Base-by-base conservation (phyloP, 176 grass and related monocot species). In the Aegilops longissima region DNA sequence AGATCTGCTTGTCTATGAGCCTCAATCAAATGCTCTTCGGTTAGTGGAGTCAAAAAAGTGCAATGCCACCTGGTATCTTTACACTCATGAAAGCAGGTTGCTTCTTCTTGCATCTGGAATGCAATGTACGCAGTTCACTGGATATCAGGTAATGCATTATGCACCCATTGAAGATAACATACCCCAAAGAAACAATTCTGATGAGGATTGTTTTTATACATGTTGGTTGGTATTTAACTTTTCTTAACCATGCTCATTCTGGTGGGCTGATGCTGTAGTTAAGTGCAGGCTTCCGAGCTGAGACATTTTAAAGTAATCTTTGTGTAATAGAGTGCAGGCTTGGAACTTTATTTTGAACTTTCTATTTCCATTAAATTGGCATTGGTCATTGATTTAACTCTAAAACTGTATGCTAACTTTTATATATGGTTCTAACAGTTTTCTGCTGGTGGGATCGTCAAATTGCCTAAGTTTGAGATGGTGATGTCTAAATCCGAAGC, bases 401-500 rank as follows among this genome's bases (percentile, higher is more conserved):
- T 24, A 72, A 86, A 17, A 79, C 27, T 82, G 18, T 40, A 25
- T 66, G 35, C 66, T 85, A 67, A 90, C 59, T 65, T 54, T 24
- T 24, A 18, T 2, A 9, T 31, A 47, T 61, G 24, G 87, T 51
- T 77, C 44, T 76, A 44, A 88, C 63, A 98, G 97, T 98, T 98
- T 84, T 98, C 97, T 81, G 87, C 86, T 72, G 93, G 92, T 77
- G 97, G 97, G 42, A 96, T 91, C 69, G 88, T 98, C 80, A 93
- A 91, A 66, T 82, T 98, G 78, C 97, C 94, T 0, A 98, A 93
- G 83, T 98, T 98, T 86, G 97, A 98, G 90, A 98, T 98, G 96
- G 51, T 81, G 64, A 94, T 98, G 94, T 79, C 86, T 79, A 96
- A 94, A 93, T 83, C 75, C 83, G 97, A 96, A 91, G 90, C 92